Base-by-base conservation (phyloP, 108 stramenopile genomes). In the Cyclostephanos tholiformis region DNA sequence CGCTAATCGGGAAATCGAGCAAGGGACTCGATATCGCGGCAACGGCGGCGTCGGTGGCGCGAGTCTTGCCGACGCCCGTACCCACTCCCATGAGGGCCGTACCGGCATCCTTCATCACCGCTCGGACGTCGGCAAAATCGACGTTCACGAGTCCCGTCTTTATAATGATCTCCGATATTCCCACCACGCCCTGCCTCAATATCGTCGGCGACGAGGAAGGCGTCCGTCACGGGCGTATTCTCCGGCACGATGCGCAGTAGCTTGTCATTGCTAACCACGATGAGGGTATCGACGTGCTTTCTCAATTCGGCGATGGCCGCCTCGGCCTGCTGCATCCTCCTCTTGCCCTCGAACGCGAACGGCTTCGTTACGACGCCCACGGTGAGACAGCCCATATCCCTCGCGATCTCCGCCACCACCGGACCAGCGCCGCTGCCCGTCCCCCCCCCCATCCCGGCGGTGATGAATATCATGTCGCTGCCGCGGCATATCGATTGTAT, bases 131-230 rank as follows among this genome's bases (percentile, higher is more conserved):
- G 17, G 92, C 92, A 55, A 93, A 93, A 75, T 93, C 92, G 8
- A 93, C 90, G 71, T 93, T 93, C 73, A 93, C 75, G 39, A 93
- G 55, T 22, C 92, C 92, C 5, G 90, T 83, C 63, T 89, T 91
- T 79, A 91, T 70, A 65, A 93, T 93, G 75, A 93, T 91, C 65
- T 93, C 92, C 20, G 86, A 86, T 26, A 93, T 93, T 46, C 92
- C 90, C 16, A 91, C 87, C 39, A 91, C 92, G 56, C 92, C 90
- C 80, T 89, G 88, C 36, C 88, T 74, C 30, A 93, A 74, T 44
- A 91, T 93, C 90, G 72, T 93, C 92, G 13, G 92, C 92, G 48
- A 93, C 90, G 16, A 89, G 63, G 69, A 93, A 93, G 0, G 92
- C 90, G 56, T 89, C 90, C 43, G 84, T 86, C 22, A 93, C 74